Evolutionary conservation across 2,329 filamentous ascomycete genomes (phyloP).

Genomic region (Cladorrhinum sp.): DNA sequence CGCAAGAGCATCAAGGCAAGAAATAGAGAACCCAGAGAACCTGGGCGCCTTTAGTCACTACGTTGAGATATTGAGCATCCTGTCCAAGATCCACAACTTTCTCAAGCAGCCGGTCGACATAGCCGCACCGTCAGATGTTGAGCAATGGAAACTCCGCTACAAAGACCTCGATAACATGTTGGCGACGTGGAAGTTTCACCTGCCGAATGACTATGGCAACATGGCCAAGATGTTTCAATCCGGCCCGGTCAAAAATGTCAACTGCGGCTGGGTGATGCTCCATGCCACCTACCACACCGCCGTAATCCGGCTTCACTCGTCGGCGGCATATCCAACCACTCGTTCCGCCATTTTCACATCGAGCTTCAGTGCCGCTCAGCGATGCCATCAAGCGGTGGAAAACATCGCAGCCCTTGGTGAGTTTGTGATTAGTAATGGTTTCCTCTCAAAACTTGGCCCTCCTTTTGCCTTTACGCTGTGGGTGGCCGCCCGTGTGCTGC

Average conservation of each 20-base stretch:
- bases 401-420: slow-evolving; percentile 75
- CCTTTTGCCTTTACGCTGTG: slow-evolving; percentile 91
- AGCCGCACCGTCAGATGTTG: slow-evolving; percentile 76
- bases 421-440: slow-evolving; percentile 70
- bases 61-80: slow-evolving; percentile 81
- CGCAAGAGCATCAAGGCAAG: slow-evolving; percentile 50
- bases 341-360: slow-evolving; percentile 86
- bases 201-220: slow-evolving; percentile 81
- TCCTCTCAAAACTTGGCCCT: slow-evolving; percentile 78
- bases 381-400: slow-evolving; percentile 79
- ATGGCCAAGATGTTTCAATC: slow-evolving; percentile 74
- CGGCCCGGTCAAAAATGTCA: slow-evolving; percentile 65
- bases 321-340: slow-evolving; percentile 86
- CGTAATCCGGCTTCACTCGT: slow-evolving; percentile 86
- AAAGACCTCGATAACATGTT: slow-evolving; percentile 79
- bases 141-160: slow-evolving; percentile 85
- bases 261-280: slow-evolving; percentile 85
- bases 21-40: slow-evolving; percentile 71
- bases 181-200: slow-evolving; percentile 76
- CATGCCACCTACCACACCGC: slow-evolving; percentile 88
- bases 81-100: slow-evolving; percentile 85
- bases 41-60: slow-evolving; percentile 87
- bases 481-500: slow-evolving; percentile 82
- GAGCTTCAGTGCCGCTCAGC: slow-evolving; percentile 79
- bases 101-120: slow-evolving; percentile 89